These are phyloP conservation scores for Evernia prunastri DNA, from an alignment of 495 filamentous ascomycete species.

Conservation along the genomic window DNA sequence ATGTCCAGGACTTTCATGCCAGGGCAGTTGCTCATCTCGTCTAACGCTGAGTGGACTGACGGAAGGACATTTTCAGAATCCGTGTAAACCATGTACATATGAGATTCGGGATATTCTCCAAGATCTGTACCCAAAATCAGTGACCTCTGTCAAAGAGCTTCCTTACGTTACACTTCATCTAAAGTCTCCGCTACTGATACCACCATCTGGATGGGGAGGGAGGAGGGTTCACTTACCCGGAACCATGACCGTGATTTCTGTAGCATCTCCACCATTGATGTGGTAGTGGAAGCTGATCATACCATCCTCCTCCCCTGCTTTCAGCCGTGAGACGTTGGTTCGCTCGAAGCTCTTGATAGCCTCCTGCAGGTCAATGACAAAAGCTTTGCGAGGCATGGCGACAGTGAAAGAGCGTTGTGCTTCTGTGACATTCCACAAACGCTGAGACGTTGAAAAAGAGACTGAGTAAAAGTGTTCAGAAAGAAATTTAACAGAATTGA, in stretches of 20 bases:
- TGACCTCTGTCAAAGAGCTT: constrained; percentile 2
- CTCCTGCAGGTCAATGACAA: constrained; percentile 45
- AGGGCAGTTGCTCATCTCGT: constrained; percentile 32
- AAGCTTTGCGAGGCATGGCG: constrained; percentile 53
- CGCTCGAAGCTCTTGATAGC: constrained; percentile 32
- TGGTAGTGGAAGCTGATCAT: constrained; percentile 52
- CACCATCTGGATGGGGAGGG: background rate
- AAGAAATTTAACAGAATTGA: background rate
- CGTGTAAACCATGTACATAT: constrained; percentile 55
- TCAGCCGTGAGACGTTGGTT: constrained; percentile 41
- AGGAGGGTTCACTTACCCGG: constrained; percentile 46
- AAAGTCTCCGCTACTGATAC: background rate
- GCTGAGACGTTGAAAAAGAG: background rate
- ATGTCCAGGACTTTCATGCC: constrained; percentile 32
- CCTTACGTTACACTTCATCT: background rate
- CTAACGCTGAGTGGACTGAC: constrained; percentile 41
- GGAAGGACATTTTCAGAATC: constrained; percentile 44
- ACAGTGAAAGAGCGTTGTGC: background rate
- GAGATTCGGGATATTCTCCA: constrained; percentile 57
- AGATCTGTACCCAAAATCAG: constrained; percentile 41
- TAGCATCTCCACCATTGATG: constrained; percentile 21
- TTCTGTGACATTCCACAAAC: background rate
- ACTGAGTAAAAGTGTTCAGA: background rate
- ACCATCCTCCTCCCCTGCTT: constrained; percentile 54
- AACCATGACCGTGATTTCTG: constrained; percentile 49